Evolutionary conservation across 495 filamentous ascomycete species (phyloP).

Genomic region (Pseudoneurospora amorphoporcata): DNA sequence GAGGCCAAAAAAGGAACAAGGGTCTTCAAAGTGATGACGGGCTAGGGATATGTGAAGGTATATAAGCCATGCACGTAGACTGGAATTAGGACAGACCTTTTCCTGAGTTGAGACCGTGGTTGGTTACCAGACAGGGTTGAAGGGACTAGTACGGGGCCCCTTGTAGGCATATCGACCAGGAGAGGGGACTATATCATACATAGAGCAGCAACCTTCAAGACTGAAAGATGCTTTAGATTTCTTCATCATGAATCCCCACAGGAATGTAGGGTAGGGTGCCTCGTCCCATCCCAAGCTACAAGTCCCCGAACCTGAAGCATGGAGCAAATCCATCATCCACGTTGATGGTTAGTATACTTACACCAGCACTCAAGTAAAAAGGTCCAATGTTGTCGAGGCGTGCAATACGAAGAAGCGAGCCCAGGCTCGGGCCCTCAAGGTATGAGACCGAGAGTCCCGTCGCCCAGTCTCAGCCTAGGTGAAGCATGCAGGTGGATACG

Average conservation of each 20-base stretch:
- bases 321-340: too few species aligned
- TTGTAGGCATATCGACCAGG: neutral
- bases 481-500: neutral
- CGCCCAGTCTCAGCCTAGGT: neutral
- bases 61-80: conserved; percentile 18
- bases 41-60: conserved; percentile 17
- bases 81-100: conserved; percentile 9
- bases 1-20: conserved; percentile 14
- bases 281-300: neutral
- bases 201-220: neutral
- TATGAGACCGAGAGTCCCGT: neutral
- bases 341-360: neutral
- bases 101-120: conserved; percentile 10
- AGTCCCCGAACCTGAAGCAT: neutral
- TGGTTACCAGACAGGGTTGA: neutral
- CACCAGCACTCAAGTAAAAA: neutral
- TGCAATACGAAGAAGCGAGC: neutral
- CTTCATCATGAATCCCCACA: neutral
- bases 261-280: neutral
- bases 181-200: neutral
- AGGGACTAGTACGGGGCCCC: neutral
- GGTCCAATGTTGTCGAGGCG: neutral
- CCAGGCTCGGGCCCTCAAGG: neutral
- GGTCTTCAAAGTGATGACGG: conserved; percentile 15
- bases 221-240: neutral